Percentiles rank a stretch among this genome's conserved stretches.
These are phyloP conservation scores for sunflower (Helianthus annuus) DNA, from an alignment of 129 eudicot genomes.

Conservation along the genomic window HanXRQr2.0-SUNRISE NC_035445.2:122136449-122136948, in stretches of 20 bases:
- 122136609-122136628: not conserved
- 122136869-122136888: conserved; percentile 14
- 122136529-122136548: conserved; percentile 83
- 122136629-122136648: not conserved
- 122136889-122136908: conserved; percentile 80
- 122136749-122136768: not conserved
- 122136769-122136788: not conserved
- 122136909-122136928: conserved; percentile 80
- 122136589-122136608: conserved; percentile 58
- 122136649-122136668: too few relatives aligned
- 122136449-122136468: conserved; percentile 12
- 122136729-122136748: not conserved
- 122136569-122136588: conserved; percentile 96
- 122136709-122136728: not conserved
- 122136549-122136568: conserved; percentile 80
- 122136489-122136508: conserved; percentile 75
- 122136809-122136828: conserved; percentile 7
- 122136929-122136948: conserved; percentile 84
- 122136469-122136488: conserved; percentile 1
- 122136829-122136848: conserved; percentile 1
- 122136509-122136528: conserved; percentile 86
- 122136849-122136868: conserved; percentile 10
- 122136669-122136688: not conserved
- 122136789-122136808: not conserved
- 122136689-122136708: not conserved